These are phyloP conservation scores for Suhomyces tanzawaensis DNA, from an alignment of 805 yeast species.

Conservation along the genomic window DNA sequence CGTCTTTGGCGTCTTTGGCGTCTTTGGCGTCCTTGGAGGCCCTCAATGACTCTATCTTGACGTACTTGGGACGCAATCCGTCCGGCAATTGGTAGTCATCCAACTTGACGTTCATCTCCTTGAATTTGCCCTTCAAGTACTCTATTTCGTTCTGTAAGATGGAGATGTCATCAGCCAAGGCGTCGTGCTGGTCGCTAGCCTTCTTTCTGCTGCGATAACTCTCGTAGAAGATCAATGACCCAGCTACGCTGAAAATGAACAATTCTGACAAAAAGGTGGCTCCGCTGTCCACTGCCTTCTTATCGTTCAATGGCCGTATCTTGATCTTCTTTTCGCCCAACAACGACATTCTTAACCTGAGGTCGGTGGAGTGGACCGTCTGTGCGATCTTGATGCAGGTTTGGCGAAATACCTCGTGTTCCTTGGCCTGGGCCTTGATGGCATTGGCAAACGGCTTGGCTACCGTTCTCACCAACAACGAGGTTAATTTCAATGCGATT, in stretches of 20 bases:
- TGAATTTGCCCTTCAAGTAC: constrained; percentile 49
- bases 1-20: background rate
- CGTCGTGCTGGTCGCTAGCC: constrained; percentile 58
- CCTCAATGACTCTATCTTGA: constrained; percentile 33
- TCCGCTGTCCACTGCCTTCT: constrained; percentile 78
- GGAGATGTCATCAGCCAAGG: constrained; percentile 68
- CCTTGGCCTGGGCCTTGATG: constrained; percentile 71
- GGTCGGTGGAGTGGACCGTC: constrained; percentile 62
- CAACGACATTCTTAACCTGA: constrained; percentile 56
- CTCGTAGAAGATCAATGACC: constrained; percentile 70
- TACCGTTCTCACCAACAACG: constrained; percentile 68
- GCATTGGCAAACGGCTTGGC: constrained; percentile 77
- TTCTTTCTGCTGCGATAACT: constrained; percentile 64
- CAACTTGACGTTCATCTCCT: constrained; percentile 36
- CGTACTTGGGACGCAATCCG: constrained; percentile 44
- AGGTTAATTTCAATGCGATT: constrained; percentile 69
- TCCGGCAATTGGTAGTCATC: constrained; percentile 52
- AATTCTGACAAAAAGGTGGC: constrained; percentile 76
- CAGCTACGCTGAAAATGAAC: constrained; percentile 78
- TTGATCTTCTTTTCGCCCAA: constrained; percentile 52
- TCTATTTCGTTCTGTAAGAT: constrained; percentile 70
- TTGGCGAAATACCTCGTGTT: constrained; percentile 60
- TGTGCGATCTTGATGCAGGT: constrained; percentile 74
- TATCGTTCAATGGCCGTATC: constrained; percentile 77
- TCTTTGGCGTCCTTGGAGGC: background rate